Evolutionary conservation across 192 early-diverging fungal species (phyloP), one percentile per base, ranked within the genome.

Genomic region (Coemansia sp.): DNA sequence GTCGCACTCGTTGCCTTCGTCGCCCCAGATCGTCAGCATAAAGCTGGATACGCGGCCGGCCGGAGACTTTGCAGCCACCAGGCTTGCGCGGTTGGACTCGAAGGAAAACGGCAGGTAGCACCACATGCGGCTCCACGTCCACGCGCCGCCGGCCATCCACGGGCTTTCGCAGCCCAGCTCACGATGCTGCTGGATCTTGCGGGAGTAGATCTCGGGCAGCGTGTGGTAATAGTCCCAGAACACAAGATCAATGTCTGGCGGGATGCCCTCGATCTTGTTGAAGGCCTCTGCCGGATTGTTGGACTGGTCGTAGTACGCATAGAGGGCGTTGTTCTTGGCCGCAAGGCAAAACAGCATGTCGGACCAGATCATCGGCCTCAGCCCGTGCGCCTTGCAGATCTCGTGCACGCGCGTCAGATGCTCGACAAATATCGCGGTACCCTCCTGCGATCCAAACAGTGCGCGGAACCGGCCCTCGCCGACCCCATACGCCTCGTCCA

Each of bases 211-310:
- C 61, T 92, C 89, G 39, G 88, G 73, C 51, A 60, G 60, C 30
- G 89, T 90, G 70, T 94, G 92, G 68, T 94, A 94, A 67, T 94
- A 95, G 70, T 95, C 92, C 94, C 94, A 95, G 57, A 90, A 95
- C 20, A 94, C 87, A 36, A 93, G 79, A 33, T 91, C 87, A 14
- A 90, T 71, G 59, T 87, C 86, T 4, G 71, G 61, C 49, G 93
- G 93, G 46, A 94, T 77, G 33, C 81, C 76, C 23, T 62, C 60
- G 30, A 71, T 64, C 34, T 75, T 84, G 43, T 76, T 82, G 4
- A 81, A 71, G 52, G 90, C 77, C 24, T 91, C 88, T 23, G 85
- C 78, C 8, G 81, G 76, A 57, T 84, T 87, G 63, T 85, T 89
- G 45, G 71, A 71, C 24, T 85, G 84, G 64, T 94, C 92, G 72